Conservation (phyloP, 257 asterid species). For the Gentiana dahurica region DNA sequence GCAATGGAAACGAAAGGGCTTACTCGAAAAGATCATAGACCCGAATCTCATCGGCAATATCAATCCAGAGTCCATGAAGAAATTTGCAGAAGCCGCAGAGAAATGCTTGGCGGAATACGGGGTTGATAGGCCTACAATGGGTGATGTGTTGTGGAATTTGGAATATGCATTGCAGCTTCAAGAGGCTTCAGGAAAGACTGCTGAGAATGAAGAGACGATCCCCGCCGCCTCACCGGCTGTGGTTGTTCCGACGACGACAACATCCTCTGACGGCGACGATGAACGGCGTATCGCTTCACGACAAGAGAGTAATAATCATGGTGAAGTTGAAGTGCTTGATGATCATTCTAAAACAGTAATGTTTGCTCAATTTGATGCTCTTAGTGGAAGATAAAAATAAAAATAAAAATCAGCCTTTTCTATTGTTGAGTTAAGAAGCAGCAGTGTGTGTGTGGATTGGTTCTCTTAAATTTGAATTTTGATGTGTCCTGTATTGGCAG, state of each 20-base stretch:
- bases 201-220: conserved; percentile 23
- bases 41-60: conserved; percentile 7
- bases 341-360: conserved; percentile 82
- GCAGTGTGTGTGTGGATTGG: no score
- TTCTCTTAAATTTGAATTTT: no score
- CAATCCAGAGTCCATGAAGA: conserved; percentile 8
- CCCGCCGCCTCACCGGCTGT: conserved; percentile 6
- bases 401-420: no score
- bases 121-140: conserved; percentile 15
- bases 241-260: neutral
- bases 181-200: conserved; percentile 12
- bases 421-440: no score
- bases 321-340: conserved; percentile 27
- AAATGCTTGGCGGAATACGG: conserved; percentile 17
- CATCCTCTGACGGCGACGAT: conserved; percentile 8
- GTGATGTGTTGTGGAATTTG: conserved; percentile 16
- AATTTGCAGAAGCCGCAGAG: conserved; percentile 15
- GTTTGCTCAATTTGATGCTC: conserved; percentile 65
- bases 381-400: conserved; percentile 47
- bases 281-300: conserved; percentile 14
- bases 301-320: conserved; percentile 19
- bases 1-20: conserved; percentile 11
- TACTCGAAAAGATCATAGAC: conserved; percentile 6
- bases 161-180: conserved; percentile 17
- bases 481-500: no score